A percentile compares a stretch with the other conserved stretches of the same genome.
phyloP scores from a whole-genome alignment of 805 yeast genomes.

The Millerago galiae region DNA sequence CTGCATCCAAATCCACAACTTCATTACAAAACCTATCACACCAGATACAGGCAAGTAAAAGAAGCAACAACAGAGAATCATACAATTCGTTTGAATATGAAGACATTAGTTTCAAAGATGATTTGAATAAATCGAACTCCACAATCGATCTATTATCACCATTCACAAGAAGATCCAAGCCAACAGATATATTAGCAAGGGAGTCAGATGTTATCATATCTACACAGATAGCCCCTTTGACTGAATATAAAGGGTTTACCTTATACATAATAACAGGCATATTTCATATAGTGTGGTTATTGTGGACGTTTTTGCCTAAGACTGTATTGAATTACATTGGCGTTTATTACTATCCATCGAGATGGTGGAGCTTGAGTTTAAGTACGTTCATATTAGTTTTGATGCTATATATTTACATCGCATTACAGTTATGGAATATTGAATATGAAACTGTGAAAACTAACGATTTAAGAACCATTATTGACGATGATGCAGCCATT shows the following conservation, averaged over 20 bases:
- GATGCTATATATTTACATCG: slow-evolving; percentile 69
- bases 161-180: slow-evolving; percentile 4
- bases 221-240: slow-evolving; percentile 45
- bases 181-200: slow-evolving; percentile 52
- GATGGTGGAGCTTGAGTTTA: slow-evolving; percentile 85
- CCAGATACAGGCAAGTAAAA: not conserved
- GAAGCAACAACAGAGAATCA: not conserved
- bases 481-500: slow-evolving; percentile 49
- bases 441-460: slow-evolving; percentile 62
- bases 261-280: slow-evolving; percentile 62
- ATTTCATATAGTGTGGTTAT: slow-evolving; percentile 46
- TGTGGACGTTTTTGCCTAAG: slow-evolving; percentile 76
- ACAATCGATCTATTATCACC: not conserved
- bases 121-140: not conserved
- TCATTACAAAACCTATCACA: slow-evolving; percentile 1
- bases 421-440: slow-evolving; percentile 64
- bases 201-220: slow-evolving; percentile 62
- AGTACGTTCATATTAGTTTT: slow-evolving; percentile 66
- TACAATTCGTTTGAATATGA: slow-evolving; percentile 10
- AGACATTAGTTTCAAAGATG: slow-evolving; percentile 6
- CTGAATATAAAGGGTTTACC: slow-evolving; percentile 87
- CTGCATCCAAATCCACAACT: slow-evolving; percentile 5
- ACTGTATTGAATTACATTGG: slow-evolving; percentile 43
- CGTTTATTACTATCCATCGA: slow-evolving; percentile 72
- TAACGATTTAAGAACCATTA: slow-evolving; percentile 54